Percentiles rank a stretch among this genome's conserved stretches.
These are phyloP conservation scores for Wickerhamomyces alni DNA, from an alignment of 805 yeast species.

Conservation along the genomic window DNA sequence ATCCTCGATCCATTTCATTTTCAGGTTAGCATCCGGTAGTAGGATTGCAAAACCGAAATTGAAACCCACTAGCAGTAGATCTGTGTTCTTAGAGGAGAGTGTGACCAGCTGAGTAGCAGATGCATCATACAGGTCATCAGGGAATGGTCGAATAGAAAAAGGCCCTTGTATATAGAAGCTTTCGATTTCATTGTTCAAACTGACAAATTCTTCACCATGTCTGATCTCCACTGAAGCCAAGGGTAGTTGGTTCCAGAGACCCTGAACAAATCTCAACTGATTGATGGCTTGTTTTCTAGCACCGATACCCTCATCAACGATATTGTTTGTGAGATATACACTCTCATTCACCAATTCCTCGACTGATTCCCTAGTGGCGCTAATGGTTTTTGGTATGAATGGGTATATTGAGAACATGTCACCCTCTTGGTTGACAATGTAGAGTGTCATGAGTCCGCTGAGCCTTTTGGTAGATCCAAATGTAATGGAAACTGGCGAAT, in stretches of 20 bases:
- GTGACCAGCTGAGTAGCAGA: slow-evolving; percentile 32
- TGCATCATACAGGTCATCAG: slow-evolving; percentile 43
- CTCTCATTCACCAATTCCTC: slow-evolving; percentile 29
- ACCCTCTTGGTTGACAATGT: slow-evolving; percentile 46
- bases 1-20: slow-evolving; percentile 30
- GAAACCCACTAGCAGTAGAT: slow-evolving; percentile 21
- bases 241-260: slow-evolving; percentile 25
- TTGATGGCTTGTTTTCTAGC: slow-evolving; percentile 17
- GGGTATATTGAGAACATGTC: slow-evolving; percentile 60
- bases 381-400: slow-evolving; percentile 45
- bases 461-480: slow-evolving; percentile 16
- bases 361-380: slow-evolving; percentile 28
- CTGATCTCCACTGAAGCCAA: slow-evolving; percentile 16
- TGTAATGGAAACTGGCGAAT: slow-evolving; percentile 19
- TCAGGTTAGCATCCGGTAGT: slow-evolving; percentile 26
- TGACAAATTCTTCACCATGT: slow-evolving; percentile 13
- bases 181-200: slow-evolving; percentile 12
- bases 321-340: slow-evolving; percentile 22
- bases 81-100: slow-evolving; percentile 22
- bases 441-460: slow-evolving; percentile 45
- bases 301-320: slow-evolving; percentile 11
- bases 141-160: slow-evolving; percentile 46
- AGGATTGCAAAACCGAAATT: slow-evolving; percentile 23
- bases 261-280: slow-evolving; percentile 32
- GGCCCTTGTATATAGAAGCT: slow-evolving; percentile 44